A percentile compares a stretch with the other conserved stretches of the same genome.
phyloP scores from a whole-genome alignment of 192 early-diverging fungal genomes.

The Podila verticillata region DNA sequence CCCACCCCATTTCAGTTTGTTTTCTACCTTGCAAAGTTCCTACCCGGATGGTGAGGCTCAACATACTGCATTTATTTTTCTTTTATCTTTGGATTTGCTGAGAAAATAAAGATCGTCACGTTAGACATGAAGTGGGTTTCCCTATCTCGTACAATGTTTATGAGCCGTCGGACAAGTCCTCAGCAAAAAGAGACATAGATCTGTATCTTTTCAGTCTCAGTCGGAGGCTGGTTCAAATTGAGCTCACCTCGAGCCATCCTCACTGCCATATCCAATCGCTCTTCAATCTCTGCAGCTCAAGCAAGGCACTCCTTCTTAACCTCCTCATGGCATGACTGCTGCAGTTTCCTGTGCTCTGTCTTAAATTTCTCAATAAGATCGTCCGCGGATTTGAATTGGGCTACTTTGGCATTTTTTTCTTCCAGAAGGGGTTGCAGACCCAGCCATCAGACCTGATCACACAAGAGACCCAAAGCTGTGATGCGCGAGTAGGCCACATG shows the following conservation, averaged over 20 bases:
- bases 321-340: constrained; percentile 3
- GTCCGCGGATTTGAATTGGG: neutral
- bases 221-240: constrained; percentile 12
- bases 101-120: no score
- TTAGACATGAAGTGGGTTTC: no score
- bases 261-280: constrained; percentile 15
- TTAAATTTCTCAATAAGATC: no score
- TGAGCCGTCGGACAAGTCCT: no score
- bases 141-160: no score
- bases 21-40: no score
- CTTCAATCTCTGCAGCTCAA: constrained; percentile 8
- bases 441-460: neutral
- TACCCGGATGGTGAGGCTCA: no score
- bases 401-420: neutral
- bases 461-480: constrained; percentile 4
- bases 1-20: no score
- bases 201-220: constrained; percentile 42
- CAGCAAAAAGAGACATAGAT: no score
- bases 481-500: constrained; percentile 9
- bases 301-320: constrained; percentile 11
- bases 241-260: constrained; percentile 5
- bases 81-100: no score
- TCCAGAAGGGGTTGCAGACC: neutral
- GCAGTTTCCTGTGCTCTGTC: constrained; percentile 3
- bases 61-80: no score